Evolutionary conservation across 768 basidiomycete species (phyloP), one percentile per base, ranked within the genome.

Genomic region (Calocera cornea): DNA sequence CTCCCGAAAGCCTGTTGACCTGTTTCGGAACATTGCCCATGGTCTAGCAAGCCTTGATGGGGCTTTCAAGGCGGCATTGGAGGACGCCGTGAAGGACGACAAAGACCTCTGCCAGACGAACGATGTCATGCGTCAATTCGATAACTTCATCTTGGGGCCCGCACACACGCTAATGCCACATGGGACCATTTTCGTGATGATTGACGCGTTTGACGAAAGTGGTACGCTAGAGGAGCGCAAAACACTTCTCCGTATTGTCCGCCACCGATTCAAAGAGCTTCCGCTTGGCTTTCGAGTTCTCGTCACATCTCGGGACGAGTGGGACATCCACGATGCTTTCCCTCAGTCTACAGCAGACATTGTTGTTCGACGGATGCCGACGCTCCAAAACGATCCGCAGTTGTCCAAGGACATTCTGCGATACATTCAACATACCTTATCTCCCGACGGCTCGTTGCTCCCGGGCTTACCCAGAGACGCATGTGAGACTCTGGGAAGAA

Each of bases 1-100:
- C 16, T 2, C 31, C 14, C 24, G 33, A 5, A 49, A 44, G n/a
- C 41, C 34, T 17, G 44, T 24, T 3, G 19, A 24, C 24, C 34
- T 72, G 12, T 65, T 72, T 60, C 49, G 68, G 14, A 72, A 66
- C 22, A 65, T 72, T n/a, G 69, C 71, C 7, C 63, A 41, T 14
- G 50, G 65, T 7, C 41, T 72, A 5, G 16, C 19, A 5, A 17
- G 19, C 44, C 7, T 17, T 19, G 8, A 24, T 47, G 8, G 8
- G 7, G 44, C 44, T 8, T 47, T 19, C 44, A 17, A 47, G 44
- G 19, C 19, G 19, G 44, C 44, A 19, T 19, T 47, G 3, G 8
- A 7, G 19, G 7, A 17, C 19, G 16, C 44, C 19, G 24, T 47
- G 5, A 24, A 19, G 24, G 44, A 19, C 19, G 44, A 47, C 44